Evolutionary conservation across 2,329 filamentous ascomycete species (phyloP).

Genomic region (Calonectria pseudoreteaudii): DNA sequence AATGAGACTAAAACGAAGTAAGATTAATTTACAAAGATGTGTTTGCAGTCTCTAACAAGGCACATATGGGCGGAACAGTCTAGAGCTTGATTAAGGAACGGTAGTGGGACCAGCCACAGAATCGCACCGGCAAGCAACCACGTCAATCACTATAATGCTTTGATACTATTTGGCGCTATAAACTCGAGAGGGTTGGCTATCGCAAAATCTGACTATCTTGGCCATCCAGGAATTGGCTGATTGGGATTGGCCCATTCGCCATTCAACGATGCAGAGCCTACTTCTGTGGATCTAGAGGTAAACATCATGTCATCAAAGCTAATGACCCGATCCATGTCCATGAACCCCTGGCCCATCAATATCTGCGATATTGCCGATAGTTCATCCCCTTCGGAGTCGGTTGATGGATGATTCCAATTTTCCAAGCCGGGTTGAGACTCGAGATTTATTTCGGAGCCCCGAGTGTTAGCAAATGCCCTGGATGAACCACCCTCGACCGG

Average conservation of each 20-base stretch:
- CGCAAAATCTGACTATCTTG: not conserved
- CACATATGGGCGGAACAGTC: too few species aligned
- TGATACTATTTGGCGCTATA: too few species aligned
- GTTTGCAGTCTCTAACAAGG: too few species aligned
- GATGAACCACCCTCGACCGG: not conserved
- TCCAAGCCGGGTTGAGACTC: not conserved
- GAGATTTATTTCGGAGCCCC: not conserved
- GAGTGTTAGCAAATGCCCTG: not conserved
- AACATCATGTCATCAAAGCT: slow-evolving; percentile 50
- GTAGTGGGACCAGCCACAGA: too few species aligned
- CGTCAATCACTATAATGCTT: too few species aligned
- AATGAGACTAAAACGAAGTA: too few species aligned
- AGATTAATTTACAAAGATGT: too few species aligned
- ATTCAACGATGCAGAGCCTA: not conserved
- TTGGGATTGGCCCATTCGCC: not conserved
- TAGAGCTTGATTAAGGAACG: too few species aligned
- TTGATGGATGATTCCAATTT: slow-evolving; percentile 10
- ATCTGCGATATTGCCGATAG: slow-evolving; percentile 46
- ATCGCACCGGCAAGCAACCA: too few species aligned
- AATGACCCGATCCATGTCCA: slow-evolving; percentile 49
- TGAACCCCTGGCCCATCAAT: slow-evolving; percentile 47
- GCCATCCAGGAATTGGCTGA: not conserved
- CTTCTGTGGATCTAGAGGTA: not conserved
- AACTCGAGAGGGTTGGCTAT: too few species aligned
- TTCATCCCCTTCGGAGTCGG: slow-evolving; percentile 31